A percentile compares a stretch with the other conserved stretches of the same genome.
Evolutionary conservation across 2,329 filamentous ascomycete species (phyloP).

Genomic region (Keithomyces neogunnii): DNA sequence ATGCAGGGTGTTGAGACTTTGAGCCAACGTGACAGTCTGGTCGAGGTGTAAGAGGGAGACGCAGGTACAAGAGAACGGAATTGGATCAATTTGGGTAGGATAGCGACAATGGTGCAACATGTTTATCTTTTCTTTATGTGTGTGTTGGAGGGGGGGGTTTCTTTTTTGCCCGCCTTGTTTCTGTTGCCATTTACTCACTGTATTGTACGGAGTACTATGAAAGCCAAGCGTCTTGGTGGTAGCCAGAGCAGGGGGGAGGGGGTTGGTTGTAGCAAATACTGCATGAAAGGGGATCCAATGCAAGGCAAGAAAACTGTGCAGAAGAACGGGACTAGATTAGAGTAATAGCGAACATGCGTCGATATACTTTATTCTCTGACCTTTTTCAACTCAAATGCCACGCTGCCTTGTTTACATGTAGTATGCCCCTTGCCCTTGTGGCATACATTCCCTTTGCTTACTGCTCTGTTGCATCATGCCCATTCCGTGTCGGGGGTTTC

Average conservation of each 20-base stretch:
- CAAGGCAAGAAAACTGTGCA: neutral
- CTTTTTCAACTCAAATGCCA: too few species aligned
- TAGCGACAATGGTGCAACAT: neutral
- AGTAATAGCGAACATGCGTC: neutral
- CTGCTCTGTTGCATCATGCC: too few species aligned
- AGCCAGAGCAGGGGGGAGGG: neutral
- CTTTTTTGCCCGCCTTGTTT: neutral
- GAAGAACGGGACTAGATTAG: neutral
- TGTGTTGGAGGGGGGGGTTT: neutral
- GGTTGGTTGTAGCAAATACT: conserved; percentile 1
- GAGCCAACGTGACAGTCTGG: conserved; percentile 28
- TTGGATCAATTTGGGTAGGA: conserved; percentile 5
- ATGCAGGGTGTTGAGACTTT: conserved; percentile 35
- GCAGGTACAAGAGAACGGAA: neutral
- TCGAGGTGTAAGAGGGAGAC: conserved; percentile 5
- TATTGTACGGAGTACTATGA: neutral
- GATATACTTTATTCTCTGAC: too few species aligned
- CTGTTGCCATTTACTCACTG: neutral
- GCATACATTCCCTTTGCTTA: too few species aligned
- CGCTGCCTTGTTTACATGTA: too few species aligned
- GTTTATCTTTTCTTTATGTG: conserved; percentile 4
- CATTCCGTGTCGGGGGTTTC: neutral
- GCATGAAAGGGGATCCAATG: neutral
- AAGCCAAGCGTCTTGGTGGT: neutral
- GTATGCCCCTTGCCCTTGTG: too few species aligned